phyloP scores from a whole-genome alignment of 2,329 filamentous ascomycete genomes.

The Neofusicoccum kwambonambiense region DNA sequence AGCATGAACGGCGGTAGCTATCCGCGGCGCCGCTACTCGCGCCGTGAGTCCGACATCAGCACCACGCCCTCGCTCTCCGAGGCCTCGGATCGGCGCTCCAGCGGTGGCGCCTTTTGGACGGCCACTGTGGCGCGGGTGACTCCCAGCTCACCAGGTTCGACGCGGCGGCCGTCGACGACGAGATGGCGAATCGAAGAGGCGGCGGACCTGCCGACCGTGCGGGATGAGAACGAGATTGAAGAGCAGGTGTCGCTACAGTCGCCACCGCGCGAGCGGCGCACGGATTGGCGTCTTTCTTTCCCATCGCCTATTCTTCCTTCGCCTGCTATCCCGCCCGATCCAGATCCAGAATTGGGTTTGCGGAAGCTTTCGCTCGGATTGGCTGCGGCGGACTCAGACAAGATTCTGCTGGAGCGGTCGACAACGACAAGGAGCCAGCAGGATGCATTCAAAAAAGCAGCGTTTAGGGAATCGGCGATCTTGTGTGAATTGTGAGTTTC shows the following conservation, averaged over 20 bases:
- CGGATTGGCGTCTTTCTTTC: not conserved
- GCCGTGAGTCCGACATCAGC: conserved; percentile 14
- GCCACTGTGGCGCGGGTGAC: not conserved
- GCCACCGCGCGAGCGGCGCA: not conserved
- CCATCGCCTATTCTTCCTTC: conserved; percentile 17
- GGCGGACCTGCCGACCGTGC: not conserved
- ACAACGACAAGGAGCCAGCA: conserved; percentile 35
- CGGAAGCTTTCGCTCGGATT: not conserved
- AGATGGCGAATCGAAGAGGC: not conserved
- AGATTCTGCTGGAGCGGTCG: conserved; percentile 1
- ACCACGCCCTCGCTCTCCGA: conserved; percentile 9
- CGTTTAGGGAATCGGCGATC: conserved; percentile 45
- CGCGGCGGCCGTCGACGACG: not conserved
- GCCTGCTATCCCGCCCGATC: conserved; percentile 24
- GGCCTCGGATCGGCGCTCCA: conserved; percentile 10
- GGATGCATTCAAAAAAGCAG: conserved; percentile 39
- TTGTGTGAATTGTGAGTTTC: conserved; percentile 43
- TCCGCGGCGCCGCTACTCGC: not conserved
- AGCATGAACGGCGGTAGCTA: not conserved
- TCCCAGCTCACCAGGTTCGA: not conserved
- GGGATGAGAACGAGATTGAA: not conserved
- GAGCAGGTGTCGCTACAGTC: not conserved
- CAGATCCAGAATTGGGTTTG: conserved; percentile 4
- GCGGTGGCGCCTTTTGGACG: not conserved
- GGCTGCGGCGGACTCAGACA: not conserved